phyloP scores from a whole-genome alignment of 768 basidiomycete species.

The Postia placenta region DNA sequence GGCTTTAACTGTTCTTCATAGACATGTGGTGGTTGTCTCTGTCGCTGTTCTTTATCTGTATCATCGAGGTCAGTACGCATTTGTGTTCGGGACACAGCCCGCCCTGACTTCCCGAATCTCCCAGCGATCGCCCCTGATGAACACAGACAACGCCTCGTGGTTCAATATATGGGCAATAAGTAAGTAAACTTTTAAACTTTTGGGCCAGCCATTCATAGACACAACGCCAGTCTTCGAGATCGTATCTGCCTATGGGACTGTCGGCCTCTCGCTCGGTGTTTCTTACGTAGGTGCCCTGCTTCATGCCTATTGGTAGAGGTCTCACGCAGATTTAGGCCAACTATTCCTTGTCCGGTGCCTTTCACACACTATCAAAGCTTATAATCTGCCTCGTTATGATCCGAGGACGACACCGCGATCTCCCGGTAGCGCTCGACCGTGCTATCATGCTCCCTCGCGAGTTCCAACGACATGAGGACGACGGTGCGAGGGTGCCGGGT shows the following conservation, averaged over 20 bases:
- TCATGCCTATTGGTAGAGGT: neutral
- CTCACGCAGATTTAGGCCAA: conserved; percentile 47
- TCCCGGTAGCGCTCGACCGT: conserved; percentile 80
- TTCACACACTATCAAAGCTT: conserved; percentile 78
- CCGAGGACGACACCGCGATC: conserved; percentile 84
- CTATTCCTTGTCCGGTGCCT: conserved; percentile 74
- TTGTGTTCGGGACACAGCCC: neutral
- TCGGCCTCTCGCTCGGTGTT: conserved; percentile 83
- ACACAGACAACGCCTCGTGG: conserved; percentile 50
- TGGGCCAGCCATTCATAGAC: no score
- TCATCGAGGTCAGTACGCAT: conserved; percentile 73
- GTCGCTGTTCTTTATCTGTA: conserved; percentile 83
- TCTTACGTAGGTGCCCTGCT: conserved; percentile 45
- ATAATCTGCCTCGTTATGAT: conserved; percentile 87
- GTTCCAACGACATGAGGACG: neutral
- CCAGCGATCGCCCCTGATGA: conserved; percentile 53
- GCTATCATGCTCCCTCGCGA: conserved; percentile 15
- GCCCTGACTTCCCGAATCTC: neutral
- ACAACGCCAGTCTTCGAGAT: conserved; percentile 82
- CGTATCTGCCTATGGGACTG: conserved; percentile 81
- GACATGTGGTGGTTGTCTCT: conserved; percentile 97
- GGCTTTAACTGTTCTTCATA: conserved; percentile 26
- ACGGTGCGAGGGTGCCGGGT: no score
- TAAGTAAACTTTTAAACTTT: no score
- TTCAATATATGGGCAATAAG: conserved; percentile 80